phyloP scores from a whole-genome alignment of 2,329 filamentous ascomycete species.

The Ceratocystiopsis sp. region DNA sequence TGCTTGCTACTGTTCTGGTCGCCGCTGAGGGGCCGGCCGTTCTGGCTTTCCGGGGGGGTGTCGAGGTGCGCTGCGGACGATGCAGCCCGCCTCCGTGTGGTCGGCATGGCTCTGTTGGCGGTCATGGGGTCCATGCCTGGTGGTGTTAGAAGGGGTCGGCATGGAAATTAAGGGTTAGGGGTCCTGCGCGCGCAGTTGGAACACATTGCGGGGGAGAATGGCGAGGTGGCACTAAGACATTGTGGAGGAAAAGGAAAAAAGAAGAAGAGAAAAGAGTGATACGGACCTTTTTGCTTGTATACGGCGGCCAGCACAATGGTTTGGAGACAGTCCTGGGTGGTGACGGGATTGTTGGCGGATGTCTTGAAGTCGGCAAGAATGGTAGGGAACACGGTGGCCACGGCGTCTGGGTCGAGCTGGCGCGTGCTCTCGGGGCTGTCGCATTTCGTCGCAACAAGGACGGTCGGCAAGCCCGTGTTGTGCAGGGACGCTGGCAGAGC shows the following conservation, averaged over 20 bases:
- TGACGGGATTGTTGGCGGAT: conserved; percentile 52
- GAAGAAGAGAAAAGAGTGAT: not conserved
- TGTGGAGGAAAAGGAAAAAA: not conserved
- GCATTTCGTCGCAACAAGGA: conserved; percentile 81
- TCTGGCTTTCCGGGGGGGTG: conserved; percentile 32
- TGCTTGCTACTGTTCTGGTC: conserved; percentile 35
- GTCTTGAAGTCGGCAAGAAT: conserved; percentile 59
- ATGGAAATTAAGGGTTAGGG: not conserved
- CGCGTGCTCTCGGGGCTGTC: conserved; percentile 56
- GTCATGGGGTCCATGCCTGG: not conserved
- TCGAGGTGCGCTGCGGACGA: conserved; percentile 48
- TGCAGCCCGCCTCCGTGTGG: conserved; percentile 34
- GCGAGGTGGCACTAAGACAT: not conserved
- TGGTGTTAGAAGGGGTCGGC: not conserved
- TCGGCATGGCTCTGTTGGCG: no score
- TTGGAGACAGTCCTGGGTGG: conserved; percentile 58
- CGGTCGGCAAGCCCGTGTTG: conserved; percentile 55
- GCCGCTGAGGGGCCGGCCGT: conserved; percentile 23
- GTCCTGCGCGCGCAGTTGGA: not conserved
- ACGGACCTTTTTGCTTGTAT: conserved; percentile 49
- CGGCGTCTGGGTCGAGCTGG: conserved; percentile 50
- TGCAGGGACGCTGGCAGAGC: conserved; percentile 49
- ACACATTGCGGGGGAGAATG: not conserved
- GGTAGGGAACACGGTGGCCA: conserved; percentile 47
- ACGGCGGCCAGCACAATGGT: conserved; percentile 59